These are phyloP conservation scores for Coemansia sp. DNA, from an alignment of 192 early-diverging fungal species.

Conservation along the genomic window DNA sequence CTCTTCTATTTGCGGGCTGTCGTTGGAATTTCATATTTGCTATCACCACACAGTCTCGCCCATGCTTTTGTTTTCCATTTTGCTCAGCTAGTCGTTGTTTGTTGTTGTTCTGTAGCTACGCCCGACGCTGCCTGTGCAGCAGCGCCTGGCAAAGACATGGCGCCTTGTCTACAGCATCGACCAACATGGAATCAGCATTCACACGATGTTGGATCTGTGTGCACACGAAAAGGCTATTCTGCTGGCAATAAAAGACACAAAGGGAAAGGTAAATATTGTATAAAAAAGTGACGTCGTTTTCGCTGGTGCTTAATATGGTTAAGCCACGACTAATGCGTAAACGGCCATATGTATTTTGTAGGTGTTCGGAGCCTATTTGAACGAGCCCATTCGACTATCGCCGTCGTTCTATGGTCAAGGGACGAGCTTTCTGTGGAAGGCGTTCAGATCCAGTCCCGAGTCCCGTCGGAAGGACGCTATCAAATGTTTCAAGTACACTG, in stretches of 20 bases:
- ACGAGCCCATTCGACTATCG: slow-evolving; percentile 64
- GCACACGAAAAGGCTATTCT: slow-evolving; percentile 69
- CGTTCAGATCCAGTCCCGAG: slow-evolving; percentile 43
- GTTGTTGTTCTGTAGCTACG: slow-evolving; percentile 63
- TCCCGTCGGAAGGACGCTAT: slow-evolving; percentile 55
- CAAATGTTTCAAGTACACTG: slow-evolving; percentile 70
- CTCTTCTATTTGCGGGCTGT: not conserved
- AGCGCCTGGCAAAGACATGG: slow-evolving; percentile 77
- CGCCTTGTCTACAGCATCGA: slow-evolving; percentile 88
- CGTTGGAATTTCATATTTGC: too few species aligned
- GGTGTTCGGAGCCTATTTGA: slow-evolving; percentile 81
- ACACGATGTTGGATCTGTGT: slow-evolving; percentile 74
- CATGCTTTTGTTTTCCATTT: not conserved
- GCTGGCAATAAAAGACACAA: slow-evolving; percentile 69
- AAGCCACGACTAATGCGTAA: not conserved
- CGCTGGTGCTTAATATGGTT: not conserved
- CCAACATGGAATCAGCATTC: slow-evolving; percentile 89
- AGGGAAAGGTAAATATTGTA: slow-evolving; percentile 27
- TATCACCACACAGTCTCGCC: too few species aligned
- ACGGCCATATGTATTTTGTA: slow-evolving; percentile 21
- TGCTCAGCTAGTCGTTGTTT: not conserved
- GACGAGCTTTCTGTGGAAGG: slow-evolving; percentile 80
- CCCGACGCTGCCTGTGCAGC: slow-evolving; percentile 73
- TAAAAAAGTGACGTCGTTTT: not conserved
- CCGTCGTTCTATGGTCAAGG: slow-evolving; percentile 81